Conservation (phyloP, 202 grass and related monocot genomes). For the Schoenoplectus tabernaemontani region DNA sequence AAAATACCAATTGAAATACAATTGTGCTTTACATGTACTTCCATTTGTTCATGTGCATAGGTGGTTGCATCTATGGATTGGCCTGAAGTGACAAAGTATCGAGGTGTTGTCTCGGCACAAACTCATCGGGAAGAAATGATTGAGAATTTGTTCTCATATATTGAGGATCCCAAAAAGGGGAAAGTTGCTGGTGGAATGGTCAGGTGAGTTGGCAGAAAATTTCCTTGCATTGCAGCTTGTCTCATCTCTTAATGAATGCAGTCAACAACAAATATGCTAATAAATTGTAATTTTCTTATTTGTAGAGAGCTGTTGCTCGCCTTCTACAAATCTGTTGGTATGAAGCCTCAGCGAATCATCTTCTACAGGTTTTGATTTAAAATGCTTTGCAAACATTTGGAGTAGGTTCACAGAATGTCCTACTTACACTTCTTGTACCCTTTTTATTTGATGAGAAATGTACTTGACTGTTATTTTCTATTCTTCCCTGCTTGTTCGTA, state of each 20-base stretch:
- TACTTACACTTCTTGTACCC: neutral
- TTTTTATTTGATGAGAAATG: neutral
- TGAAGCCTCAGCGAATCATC: constrained; percentile 51
- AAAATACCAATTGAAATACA: neutral
- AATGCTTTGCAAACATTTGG: neutral
- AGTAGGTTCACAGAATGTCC: neutral
- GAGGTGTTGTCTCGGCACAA: constrained; percentile 63
- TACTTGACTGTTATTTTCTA: neutral
- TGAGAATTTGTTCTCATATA: constrained; percentile 46
- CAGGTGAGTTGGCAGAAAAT: constrained; percentile 20
- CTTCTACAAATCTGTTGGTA: constrained; percentile 34
- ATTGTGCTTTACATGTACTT: neutral
- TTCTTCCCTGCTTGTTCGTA: neutral
- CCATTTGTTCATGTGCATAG: constrained; percentile 21
- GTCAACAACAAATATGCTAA: neutral
- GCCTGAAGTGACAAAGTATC: constrained; percentile 67
- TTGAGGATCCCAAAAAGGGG: constrained; percentile 38
- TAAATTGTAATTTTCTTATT: constrained; percentile 22
- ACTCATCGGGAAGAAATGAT: constrained; percentile 63
- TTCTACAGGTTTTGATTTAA: constrained; percentile 45
- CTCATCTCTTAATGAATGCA: neutral
- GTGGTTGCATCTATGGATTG: constrained; percentile 76
- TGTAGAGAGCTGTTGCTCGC: constrained; percentile 52
- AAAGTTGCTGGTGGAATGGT: constrained; percentile 47
- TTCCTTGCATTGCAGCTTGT: neutral